Evolutionary conservation across 495 filamentous ascomycete species (phyloP), one percentile per base, ranked within the genome.

Genomic region (Penicillium canescens): DNA sequence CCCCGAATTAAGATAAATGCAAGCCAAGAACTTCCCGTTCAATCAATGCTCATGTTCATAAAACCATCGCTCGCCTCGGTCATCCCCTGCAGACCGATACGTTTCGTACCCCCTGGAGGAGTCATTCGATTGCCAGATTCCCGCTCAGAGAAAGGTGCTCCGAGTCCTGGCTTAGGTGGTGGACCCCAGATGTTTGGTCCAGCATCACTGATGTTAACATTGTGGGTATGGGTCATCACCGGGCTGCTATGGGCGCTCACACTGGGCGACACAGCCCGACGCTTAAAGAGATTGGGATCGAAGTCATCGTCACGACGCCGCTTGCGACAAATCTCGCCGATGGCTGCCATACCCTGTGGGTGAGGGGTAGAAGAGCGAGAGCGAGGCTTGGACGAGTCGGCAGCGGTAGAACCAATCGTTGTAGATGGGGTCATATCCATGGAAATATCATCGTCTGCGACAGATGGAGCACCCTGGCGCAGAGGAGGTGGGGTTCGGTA

Each of bases 31-130:
- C n/a, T 34, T 5, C 12, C 16, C 20, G 12, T 16, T 72, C 62
- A 80, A 50, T 96, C 92, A 64, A 96, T 93, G 66, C 90, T 96
- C 91, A 98, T 93, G 62, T 94, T 91, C 89, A 96, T 97, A 57
- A 98, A 78, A 18, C 92, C 90, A 73, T 98, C 94, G 62, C 91
- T 89, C 3, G 95, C 94, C 73, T 98, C 95, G 43, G 78, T 90
- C 91, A 98, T 96, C 0, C 94, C 94, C 68, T 98, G 94, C 47
- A 95, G 80, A 18, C 95, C 96, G 24, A 98, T 78, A 47, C 93
- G 78, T 55, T 89, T 89, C 24, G 79, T 65, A 11, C 74, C 73
- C 20, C 75, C 76, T 65, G 69, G 63, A 37, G 66, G 52, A 42
- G 70, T 63, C 47, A 66, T 71, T 41, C 69, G 67, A 49, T 65